Evolutionary conservation across 805 yeast species (phyloP), one percentile per base, ranked within the genome.

Genomic region (Yamadazyma insecticola): DNA sequence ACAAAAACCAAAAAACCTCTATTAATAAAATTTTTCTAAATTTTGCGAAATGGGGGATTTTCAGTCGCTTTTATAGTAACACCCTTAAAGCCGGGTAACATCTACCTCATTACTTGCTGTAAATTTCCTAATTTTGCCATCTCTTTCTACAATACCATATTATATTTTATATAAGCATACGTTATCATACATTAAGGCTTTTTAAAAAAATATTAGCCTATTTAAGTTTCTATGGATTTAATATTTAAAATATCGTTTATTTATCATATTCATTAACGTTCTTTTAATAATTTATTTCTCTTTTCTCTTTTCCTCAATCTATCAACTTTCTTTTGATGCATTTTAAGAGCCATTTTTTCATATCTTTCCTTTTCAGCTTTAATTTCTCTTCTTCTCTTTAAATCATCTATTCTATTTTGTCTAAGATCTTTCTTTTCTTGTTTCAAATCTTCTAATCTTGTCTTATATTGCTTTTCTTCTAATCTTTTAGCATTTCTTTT

Each of bases 291-390:
- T 64, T 90, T 90, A 66, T 89, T 90, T 63, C 97, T 80, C 81
- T 90, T 90, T 55, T 90, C 98, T 53, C 82, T 79, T 67, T 82
- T 80, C 63, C 83, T 80, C 63, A 90, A 55, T 60, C 98, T 76
- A 43, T 88, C 97, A 24, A 88, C 84, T 67, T 78, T 83, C 78
- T 88, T 89, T 25, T 82, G 82, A 53, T 87, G 90, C 95, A 90
- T 85, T 60, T 82, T 86, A 35, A 75, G 72, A 9, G 95, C 92
- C 53, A 90, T 55, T 51, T 68, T 69, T 50, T 83, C 95, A 51
- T 79, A 85, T 48, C 98, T 75, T 55, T 90, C 97, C 57, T 76
- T 77, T 57, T 90, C 98, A 36, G 74, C 96, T 67, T 81, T 82
- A 55, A 76, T 74, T 46, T 79, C 88, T 51, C 82, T 74, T 58